Percentiles rank a stretch among this genome's conserved stretches.
Conservation (phyloP, 805 yeast genomes). For the Lachancea meyersii region DNA sequence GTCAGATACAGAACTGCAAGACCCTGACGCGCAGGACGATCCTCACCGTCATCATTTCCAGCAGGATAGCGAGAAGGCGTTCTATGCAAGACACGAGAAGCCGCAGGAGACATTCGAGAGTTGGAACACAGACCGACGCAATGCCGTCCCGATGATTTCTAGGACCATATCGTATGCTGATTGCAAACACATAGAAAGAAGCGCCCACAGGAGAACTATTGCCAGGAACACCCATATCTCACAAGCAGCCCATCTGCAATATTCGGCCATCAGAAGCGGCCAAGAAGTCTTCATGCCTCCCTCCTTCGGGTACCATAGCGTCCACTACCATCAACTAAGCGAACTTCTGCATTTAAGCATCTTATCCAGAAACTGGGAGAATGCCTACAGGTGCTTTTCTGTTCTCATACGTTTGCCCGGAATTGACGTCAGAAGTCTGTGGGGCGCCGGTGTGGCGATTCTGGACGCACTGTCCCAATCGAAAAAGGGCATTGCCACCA, state of each 20-base stretch:
- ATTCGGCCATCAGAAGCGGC: slow-evolving; percentile 20
- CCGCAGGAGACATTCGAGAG: slow-evolving; percentile 30
- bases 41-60: background rate
- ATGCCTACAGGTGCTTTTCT: slow-evolving; percentile 49
- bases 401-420: slow-evolving; percentile 42
- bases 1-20: slow-evolving; percentile 13
- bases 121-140: slow-evolving; percentile 21
- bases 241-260: slow-evolving; percentile 10
- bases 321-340: slow-evolving; percentile 30
- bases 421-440: slow-evolving; percentile 49
- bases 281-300: slow-evolving; percentile 12
- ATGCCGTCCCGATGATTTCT: slow-evolving; percentile 17
- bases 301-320: slow-evolving; percentile 14
- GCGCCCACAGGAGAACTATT: slow-evolving; percentile 14
- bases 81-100: slow-evolving; percentile 24
- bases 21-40: slow-evolving; percentile 4
- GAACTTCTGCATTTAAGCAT: slow-evolving; percentile 46
- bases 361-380: slow-evolving; percentile 45
- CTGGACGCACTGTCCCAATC: slow-evolving; percentile 25
- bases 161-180: slow-evolving; percentile 18
- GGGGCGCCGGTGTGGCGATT: slow-evolving; percentile 62
- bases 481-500: slow-evolving; percentile 3
- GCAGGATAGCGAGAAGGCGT: slow-evolving; percentile 18
- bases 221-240: slow-evolving; percentile 14
- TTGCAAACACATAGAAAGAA: slow-evolving; percentile 16